A percentile compares a stretch with the other conserved stretches of the same genome.
Conservation (phyloP, 2,329 filamentous ascomycete species). For the Phyllachora maydis region DNA sequence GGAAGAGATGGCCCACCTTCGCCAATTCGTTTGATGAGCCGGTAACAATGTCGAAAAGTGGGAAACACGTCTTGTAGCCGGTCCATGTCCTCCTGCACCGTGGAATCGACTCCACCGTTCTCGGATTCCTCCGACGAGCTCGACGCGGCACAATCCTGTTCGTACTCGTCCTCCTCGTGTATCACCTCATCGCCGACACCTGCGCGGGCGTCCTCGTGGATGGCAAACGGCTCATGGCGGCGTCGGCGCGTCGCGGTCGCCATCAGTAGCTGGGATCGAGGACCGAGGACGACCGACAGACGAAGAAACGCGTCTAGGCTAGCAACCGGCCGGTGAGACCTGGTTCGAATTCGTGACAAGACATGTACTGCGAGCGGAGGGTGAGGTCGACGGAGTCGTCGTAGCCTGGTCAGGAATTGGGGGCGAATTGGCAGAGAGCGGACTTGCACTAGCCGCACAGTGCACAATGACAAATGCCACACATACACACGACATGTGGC, state of each 20-base stretch:
- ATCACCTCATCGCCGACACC: constrained; percentile 24
- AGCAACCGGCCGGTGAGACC: too few species aligned
- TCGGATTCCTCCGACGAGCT: constrained; percentile 26
- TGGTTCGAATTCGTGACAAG: too few species aligned
- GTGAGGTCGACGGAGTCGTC: too few species aligned
- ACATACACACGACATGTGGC: too few species aligned
- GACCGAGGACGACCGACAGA: too few species aligned
- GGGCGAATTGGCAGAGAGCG: too few species aligned
- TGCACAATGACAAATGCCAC: too few species aligned
- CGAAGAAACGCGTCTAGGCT: too few species aligned
- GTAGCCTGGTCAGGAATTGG: too few species aligned
- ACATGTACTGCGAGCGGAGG: too few species aligned
- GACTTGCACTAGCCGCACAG: too few species aligned
- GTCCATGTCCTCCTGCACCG: constrained; percentile 69
- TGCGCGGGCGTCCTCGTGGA: constrained; percentile 31
- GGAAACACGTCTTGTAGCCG: constrained; percentile 66
- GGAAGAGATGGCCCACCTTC: too few species aligned
- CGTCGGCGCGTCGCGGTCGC: constrained; percentile 8
- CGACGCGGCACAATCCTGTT: constrained; percentile 16
- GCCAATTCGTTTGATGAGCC: constrained; percentile 88
- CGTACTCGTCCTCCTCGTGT: constrained; percentile 14
- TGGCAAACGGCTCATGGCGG: constrained; percentile 19
- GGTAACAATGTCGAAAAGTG: constrained; percentile 66
- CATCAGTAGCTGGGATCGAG: constrained; percentile 2
- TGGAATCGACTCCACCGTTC: constrained; percentile 44